Base-by-base conservation (phyloP, 768 basidiomycete genomes). In the Steccherinum ochraceum region DNA sequence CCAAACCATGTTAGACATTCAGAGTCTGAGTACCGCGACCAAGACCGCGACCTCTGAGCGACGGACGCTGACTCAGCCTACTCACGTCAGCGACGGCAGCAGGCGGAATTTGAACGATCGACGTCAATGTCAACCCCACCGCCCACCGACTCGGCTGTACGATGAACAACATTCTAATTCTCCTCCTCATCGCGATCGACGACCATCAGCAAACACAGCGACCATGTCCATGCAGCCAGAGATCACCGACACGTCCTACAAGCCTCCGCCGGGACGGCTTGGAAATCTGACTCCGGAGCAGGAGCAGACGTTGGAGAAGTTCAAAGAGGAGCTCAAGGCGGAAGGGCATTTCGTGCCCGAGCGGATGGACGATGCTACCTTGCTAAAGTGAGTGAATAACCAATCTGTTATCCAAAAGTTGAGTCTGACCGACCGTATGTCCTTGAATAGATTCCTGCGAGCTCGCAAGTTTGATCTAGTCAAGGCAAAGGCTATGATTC, bases 401-500 rank as follows among this genome's bases (percentile, higher is more conserved):
- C n/a, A n/a, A n/a, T n/a, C n/a, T n/a, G n/a, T n/a, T n/a, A n/a
- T n/a, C n/a, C n/a, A n/a, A n/a, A n/a, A n/a, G n/a, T n/a, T n/a
- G n/a, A n/a, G n/a, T n/a, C n/a, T n/a, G n/a, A n/a, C n/a, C n/a
- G n/a, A n/a, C n/a, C n/a, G n/a, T n/a, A n/a, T n/a, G n/a, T n/a
- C n/a, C n/a, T 27, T 12, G 19, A 5, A 10, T 52, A 89, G 91
- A 59, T 96, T 93, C 71, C 70, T 94, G 49, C 77, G 93, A 19
- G 93, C 93, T 3, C 76, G 93, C 57, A 92, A 86, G 68, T 96
- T 95, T 56, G 91, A 95, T 69, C 64, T 93, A 10, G 63, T 63
- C 35, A 80, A 80, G 62, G 77, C 91, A 12, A 93, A 90, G 70
- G 68, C 71, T 58, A 96, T 95, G 93, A 69, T 93, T 58, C 61